Percentiles rank a stretch among this genome's conserved stretches.
These are phyloP conservation scores for Diplodia scrobiculata DNA, from an alignment of 2,329 filamentous ascomycete species.

Conservation along the genomic window DNA sequence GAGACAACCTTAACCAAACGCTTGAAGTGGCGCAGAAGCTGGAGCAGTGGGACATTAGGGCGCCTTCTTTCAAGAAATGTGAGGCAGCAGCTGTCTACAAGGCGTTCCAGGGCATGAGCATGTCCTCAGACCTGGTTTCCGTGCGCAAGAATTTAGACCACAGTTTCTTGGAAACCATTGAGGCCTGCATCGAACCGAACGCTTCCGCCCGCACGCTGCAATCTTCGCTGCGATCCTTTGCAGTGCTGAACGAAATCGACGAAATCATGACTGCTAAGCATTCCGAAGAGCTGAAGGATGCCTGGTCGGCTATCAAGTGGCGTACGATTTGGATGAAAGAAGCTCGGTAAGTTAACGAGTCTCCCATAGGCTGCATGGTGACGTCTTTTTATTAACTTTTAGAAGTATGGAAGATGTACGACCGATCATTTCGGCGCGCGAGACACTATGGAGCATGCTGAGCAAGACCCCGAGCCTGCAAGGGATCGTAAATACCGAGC, in stretches of 20 bases:
- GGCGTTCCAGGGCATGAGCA: conserved; percentile 76
- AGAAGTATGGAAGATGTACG: conserved; percentile 73
- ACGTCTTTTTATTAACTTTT: conserved; percentile 1
- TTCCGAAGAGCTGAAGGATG: conserved; percentile 61
- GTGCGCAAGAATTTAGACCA: conserved; percentile 64
- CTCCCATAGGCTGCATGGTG: not conserved
- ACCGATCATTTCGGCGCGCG: conserved; percentile 77
- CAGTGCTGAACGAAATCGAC: conserved; percentile 77
- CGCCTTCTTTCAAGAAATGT: conserved; percentile 59
- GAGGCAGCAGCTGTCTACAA: conserved; percentile 74
- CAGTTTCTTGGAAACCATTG: conserved; percentile 56
- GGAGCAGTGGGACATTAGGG: conserved; percentile 88
- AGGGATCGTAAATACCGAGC: conserved; percentile 61
- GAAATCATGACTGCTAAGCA: conserved; percentile 68
- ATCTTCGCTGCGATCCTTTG: conserved; percentile 63
- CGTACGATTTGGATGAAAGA: conserved; percentile 79
- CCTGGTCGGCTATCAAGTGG: conserved; percentile 64
- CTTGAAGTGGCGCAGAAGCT: conserved; percentile 78
- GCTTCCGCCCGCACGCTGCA: conserved; percentile 59
- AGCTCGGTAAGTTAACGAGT: conserved; percentile 63
- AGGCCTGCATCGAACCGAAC: conserved; percentile 37
- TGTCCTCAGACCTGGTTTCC: conserved; percentile 59
- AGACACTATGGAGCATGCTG: conserved; percentile 78
- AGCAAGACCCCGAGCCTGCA: conserved; percentile 69
- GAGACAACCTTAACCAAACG: conserved; percentile 66